phyloP scores from a whole-genome alignment of 192 early-diverging fungal genomes.

The Coemansia furcata region DNA sequence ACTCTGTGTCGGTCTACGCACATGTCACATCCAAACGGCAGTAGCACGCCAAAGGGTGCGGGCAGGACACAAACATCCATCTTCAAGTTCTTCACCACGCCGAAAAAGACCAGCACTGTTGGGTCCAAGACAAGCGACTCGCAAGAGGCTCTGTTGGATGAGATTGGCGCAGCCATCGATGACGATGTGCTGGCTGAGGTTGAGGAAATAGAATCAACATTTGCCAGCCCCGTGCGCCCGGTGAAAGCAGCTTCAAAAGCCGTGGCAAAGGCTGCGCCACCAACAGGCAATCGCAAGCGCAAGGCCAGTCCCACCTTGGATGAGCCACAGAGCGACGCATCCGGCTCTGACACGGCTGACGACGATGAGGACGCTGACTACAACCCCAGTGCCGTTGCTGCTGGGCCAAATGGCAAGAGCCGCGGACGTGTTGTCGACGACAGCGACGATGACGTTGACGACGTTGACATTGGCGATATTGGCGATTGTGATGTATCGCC shows the following conservation, averaged over 20 bases:
- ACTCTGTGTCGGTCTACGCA: not conserved
- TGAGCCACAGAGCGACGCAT: not conserved
- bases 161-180: slow-evolving; percentile 21
- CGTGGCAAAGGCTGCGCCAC: not conserved
- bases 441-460: slow-evolving; percentile 26
- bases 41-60: slow-evolving; percentile 34
- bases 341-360: not conserved
- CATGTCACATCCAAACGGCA: slow-evolving; percentile 27
- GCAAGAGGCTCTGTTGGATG: slow-evolving; percentile 39
- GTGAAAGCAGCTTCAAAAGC: not conserved
- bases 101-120: slow-evolving; percentile 8
- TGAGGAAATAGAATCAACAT: slow-evolving; percentile 16
- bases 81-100: slow-evolving; percentile 46
- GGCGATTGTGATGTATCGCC: not conserved
- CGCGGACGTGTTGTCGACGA: slow-evolving; percentile 27
- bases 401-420: not conserved
- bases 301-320: not conserved
- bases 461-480: slow-evolving; percentile 3
- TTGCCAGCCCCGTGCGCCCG: not conserved
- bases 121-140: slow-evolving; percentile 19
- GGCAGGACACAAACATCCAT: slow-evolving; percentile 36
- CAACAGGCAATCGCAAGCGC: slow-evolving; percentile 24
- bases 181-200: slow-evolving; percentile 34
- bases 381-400: slow-evolving; percentile 1
- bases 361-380: slow-evolving; percentile 29